These are phyloP conservation scores for Penicillium nordicum DNA, from an alignment of 2,329 filamentous ascomycete genomes.

Conservation along the genomic window DNA sequence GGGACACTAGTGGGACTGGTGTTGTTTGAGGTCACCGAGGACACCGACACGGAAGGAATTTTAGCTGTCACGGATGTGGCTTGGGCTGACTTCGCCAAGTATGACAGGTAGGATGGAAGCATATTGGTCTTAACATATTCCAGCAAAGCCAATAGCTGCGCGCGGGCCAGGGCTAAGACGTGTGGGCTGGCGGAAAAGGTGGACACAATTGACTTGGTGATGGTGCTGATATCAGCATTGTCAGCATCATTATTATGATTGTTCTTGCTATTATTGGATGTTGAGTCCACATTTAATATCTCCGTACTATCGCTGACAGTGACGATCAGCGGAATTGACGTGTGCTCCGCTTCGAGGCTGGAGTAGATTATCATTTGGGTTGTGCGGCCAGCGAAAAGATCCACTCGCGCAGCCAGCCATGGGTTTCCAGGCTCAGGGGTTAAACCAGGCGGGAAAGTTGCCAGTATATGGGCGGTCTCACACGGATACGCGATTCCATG, in stretches of 20 bases:
- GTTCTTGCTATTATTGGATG: slow-evolving; percentile 2
- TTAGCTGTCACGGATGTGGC: neutral
- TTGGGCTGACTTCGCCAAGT: neutral
- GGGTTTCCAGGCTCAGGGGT: slow-evolving; percentile 18
- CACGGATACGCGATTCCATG: slow-evolving; percentile 33
- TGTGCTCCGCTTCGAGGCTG: slow-evolving; percentile 35
- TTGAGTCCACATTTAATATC: slow-evolving; percentile 3
- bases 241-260: neutral
- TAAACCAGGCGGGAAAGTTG: slow-evolving; percentile 29
- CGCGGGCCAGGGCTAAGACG: slow-evolving; percentile 16
- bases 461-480: slow-evolving; percentile 32
- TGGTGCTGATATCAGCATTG: neutral
- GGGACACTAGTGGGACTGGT: slow-evolving; percentile 6
- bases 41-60: neutral
- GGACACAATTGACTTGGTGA: slow-evolving; percentile 7
- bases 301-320: slow-evolving; percentile 4
- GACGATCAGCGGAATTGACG: slow-evolving; percentile 19
- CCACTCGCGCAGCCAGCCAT: slow-evolving; percentile 43
- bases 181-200: slow-evolving; percentile 12
- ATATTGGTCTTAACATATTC: slow-evolving; percentile 25
- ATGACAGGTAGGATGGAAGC: slow-evolving; percentile 28
- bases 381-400: slow-evolving; percentile 38
- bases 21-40: neutral
- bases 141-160: slow-evolving; percentile 31
- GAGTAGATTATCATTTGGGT: slow-evolving; percentile 45